These are phyloP conservation scores for Starmerella potacharoeniae DNA, from an alignment of 805 yeast species.

Conservation along the genomic window DNA sequence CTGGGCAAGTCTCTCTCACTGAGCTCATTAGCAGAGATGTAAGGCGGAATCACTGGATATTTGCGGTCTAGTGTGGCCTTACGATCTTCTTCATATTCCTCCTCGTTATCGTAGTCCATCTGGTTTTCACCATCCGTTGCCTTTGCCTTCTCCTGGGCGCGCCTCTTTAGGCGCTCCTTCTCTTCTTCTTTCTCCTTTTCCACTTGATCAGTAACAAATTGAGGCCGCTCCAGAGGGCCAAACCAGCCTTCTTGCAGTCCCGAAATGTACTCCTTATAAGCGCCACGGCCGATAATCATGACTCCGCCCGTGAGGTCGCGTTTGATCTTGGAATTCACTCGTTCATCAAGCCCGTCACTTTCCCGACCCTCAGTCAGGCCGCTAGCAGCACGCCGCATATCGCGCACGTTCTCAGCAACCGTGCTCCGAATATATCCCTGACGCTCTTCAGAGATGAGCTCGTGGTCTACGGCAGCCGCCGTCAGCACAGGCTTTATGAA, in stretches of 20 bases:
- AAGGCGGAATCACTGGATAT: slow-evolving; percentile 19
- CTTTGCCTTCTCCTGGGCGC: slow-evolving; percentile 15
- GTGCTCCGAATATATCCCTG: slow-evolving; percentile 79
- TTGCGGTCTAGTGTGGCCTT: slow-evolving; percentile 12
- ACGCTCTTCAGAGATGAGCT: slow-evolving; percentile 55
- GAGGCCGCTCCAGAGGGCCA: slow-evolving; percentile 67
- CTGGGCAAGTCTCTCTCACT: slow-evolving; percentile 44
- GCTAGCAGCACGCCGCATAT: slow-evolving; percentile 38
- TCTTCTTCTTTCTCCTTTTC: slow-evolving; percentile 14
- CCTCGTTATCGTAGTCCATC: slow-evolving; percentile 15
- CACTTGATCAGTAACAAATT: slow-evolving; percentile 21
- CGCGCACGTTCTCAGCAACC: slow-evolving; percentile 75
- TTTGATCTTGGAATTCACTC: slow-evolving; percentile 25
- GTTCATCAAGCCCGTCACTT: slow-evolving; percentile 23
- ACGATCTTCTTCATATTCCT: slow-evolving; percentile 15
- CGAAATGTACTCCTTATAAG: slow-evolving; percentile 78
- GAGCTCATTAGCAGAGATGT: slow-evolving; percentile 40
- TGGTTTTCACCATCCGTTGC: slow-evolving; percentile 17
- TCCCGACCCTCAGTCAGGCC: not conserved
- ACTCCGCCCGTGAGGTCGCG: slow-evolving; percentile 60
- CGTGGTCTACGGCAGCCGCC: slow-evolving; percentile 75
- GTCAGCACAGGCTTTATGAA: slow-evolving; percentile 78
- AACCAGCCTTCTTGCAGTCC: slow-evolving; percentile 92
- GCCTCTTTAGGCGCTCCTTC: slow-evolving; percentile 10
- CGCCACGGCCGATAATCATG: slow-evolving; percentile 88